A percentile compares a stretch with the other conserved stretches of the same genome.
Conservation (phyloP, 2,329 filamentous ascomycete genomes). For the Cyanodermella asteris region DNA sequence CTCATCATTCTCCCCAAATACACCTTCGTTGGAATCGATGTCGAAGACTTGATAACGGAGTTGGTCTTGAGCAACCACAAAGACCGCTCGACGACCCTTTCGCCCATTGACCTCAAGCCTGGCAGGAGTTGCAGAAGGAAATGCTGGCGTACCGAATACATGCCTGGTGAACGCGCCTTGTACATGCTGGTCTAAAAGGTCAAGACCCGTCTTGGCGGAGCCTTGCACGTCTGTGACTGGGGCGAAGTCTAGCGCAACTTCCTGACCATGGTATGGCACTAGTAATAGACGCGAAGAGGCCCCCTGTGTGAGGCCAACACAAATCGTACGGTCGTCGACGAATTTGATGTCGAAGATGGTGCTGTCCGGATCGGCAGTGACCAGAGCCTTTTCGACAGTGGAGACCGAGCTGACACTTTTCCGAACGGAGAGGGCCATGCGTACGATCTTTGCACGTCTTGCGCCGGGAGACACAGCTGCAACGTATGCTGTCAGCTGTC, state of each 20-base stretch:
- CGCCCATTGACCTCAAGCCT: constrained; percentile 33
- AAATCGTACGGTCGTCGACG: constrained; percentile 29
- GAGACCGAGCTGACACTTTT: constrained; percentile 40
- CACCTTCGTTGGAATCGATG: constrained; percentile 21
- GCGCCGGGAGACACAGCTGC: neutral
- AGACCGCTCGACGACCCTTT: constrained; percentile 28
- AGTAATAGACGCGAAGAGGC: too few species aligned
- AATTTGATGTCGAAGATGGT: constrained; percentile 41
- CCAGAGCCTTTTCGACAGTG: constrained; percentile 12
- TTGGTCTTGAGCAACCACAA: constrained; percentile 31
- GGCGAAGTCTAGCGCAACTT: too few species aligned
- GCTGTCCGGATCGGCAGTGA: constrained; percentile 15
- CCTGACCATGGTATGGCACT: too few species aligned
- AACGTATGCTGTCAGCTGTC: neutral
- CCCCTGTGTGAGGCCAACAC: neutral
- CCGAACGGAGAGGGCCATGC: too few species aligned
- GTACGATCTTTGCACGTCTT: too few species aligned
- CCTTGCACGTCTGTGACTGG: too few species aligned
- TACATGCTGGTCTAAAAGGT: constrained; percentile 3
- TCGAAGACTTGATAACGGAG: constrained; percentile 35
- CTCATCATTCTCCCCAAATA: too few species aligned
- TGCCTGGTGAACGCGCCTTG: constrained; percentile 17
- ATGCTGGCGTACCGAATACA: constrained; percentile 21
- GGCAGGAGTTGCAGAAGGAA: constrained; percentile 25
- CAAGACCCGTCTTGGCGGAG: constrained; percentile 3